phyloP scores from a whole-genome alignment of 1,284 basidiomycete genomes.

The Cerrena zonata region DNA sequence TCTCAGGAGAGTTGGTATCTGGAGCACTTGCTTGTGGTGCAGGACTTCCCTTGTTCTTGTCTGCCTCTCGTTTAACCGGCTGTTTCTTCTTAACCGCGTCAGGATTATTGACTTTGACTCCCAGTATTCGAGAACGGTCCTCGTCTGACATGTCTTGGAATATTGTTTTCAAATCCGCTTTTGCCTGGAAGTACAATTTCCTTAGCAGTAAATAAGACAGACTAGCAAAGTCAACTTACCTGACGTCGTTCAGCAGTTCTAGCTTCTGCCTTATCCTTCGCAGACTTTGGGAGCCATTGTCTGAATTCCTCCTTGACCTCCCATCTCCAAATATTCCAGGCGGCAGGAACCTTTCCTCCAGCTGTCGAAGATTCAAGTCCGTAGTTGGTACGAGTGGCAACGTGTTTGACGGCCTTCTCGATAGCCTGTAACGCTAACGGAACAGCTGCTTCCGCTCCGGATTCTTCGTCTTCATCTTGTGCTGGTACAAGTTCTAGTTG shows the following conservation, averaged over 20 bases:
- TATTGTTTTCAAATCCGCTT: conserved; percentile 44
- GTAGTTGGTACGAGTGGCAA: conserved; percentile 68
- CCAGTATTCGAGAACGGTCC: conserved; percentile 44
- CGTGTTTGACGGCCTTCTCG: conserved; percentile 54
- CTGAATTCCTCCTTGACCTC: conserved; percentile 59
- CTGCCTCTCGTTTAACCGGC: neutral
- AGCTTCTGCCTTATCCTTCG: conserved; percentile 57
- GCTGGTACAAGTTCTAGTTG: conserved; percentile 56
- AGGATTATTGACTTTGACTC: conserved; percentile 9
- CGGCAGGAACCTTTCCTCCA: conserved; percentile 49
- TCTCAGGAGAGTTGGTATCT: neutral
- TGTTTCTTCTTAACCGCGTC: neutral
- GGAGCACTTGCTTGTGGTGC: neutral
- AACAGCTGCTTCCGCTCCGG: conserved; percentile 16
- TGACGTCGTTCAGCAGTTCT: conserved; percentile 62
- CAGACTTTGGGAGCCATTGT: conserved; percentile 67
- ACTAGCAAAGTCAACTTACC: conserved; percentile 35
- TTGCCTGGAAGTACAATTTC: conserved; percentile 43
- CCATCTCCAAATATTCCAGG: conserved; percentile 81
- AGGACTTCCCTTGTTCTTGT: neutral
- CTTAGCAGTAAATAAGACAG: conserved; percentile 7
- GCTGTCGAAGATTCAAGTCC: conserved; percentile 50
- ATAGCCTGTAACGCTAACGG: conserved; percentile 46
- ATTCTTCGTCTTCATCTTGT: conserved; percentile 45
- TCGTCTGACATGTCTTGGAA: conserved; percentile 53